Evolutionary conservation across 306 rosid genomes (phyloP), one percentile per base, ranked within the genome.

Genomic region (Biancaea sappan): DNA sequence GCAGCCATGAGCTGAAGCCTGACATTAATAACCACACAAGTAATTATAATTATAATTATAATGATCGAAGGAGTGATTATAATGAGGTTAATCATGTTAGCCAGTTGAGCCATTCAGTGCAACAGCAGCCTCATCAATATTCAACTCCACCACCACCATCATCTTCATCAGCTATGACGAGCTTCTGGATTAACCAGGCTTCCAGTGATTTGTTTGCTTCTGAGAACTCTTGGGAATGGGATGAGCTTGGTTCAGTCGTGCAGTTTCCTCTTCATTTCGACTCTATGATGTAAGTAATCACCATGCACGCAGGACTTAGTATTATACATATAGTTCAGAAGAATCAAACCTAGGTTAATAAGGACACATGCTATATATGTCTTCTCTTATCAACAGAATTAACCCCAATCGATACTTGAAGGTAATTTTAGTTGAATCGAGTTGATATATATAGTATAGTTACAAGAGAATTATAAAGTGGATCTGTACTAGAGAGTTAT

Each of bases 171-270:
- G 26, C 46, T 74, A 73, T 92, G n/a, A 73, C 91, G n/a, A 81
- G 76, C 80, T 66, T 80, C 32, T 73, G 89, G 81, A 60, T n/a
- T 3, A 72, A 54, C 73, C 78, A 40, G 3, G 77, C 72, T 59
- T 66, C 68, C 5, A 69, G 73, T 15, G 85, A 77, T 31, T 44
- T 85, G 14, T 78, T 86, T 8, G 19, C 47, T 0, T 65, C 53
- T 66, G 90, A 69, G 37, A 82, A 84, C 51, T 88, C 66, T 8
- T 40, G 46, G 46, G 38, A 34, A 5, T 31, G 97, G 97, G 97
- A 94, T 73, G 99, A 94, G 85, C 89, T 91, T 47, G 87, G 85
- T 79, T 86, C 97, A 4, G 86, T 84, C 34, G 76, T 92, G 14
- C 91, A 86, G 69, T 87, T 86, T 53, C 81, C 86, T 79, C 84